These are phyloP conservation scores for Vinca minor DNA, from an alignment of 257 asterid genomes.

Conservation along the genomic window DNA sequence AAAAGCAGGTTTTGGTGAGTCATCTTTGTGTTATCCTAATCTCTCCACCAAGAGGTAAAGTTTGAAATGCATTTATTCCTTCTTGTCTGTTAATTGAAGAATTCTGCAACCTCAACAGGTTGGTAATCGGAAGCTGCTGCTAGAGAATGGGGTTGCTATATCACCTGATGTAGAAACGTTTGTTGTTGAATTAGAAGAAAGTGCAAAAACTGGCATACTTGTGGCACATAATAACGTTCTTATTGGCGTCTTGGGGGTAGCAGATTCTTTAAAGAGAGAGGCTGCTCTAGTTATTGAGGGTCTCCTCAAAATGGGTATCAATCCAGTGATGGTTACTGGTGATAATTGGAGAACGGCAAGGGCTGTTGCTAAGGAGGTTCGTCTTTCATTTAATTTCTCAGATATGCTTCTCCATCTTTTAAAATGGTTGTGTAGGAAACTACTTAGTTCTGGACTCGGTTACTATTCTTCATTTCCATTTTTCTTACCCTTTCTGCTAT, in stretches of 20 bases:
- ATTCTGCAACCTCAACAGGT: constrained; percentile 37
- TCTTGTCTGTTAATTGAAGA: constrained; percentile 1
- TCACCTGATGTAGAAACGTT: constrained; percentile 56
- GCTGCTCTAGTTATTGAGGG: constrained; percentile 91
- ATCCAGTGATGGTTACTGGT: constrained; percentile 96
- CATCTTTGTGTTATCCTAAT: constrained; percentile 5
- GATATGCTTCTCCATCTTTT: constrained; percentile 6
- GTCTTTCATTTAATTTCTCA: constrained; percentile 12
- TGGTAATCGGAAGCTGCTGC: constrained; percentile 83
- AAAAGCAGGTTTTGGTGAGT: constrained; percentile 73
- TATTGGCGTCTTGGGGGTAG: constrained; percentile 83
- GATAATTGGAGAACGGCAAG: constrained; percentile 97
- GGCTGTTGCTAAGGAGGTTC: constrained; percentile 96
- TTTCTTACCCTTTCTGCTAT: neutral
- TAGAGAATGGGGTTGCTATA: constrained; percentile 45
- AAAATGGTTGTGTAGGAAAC: neutral
- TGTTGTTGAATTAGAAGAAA: constrained; percentile 82
- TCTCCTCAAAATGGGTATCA: constrained; percentile 81
- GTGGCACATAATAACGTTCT: constrained; percentile 50
- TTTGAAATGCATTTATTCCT: neutral
- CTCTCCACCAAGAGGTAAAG: constrained; percentile 2
- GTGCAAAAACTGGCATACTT: constrained; percentile 84
- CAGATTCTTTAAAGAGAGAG: constrained; percentile 96
- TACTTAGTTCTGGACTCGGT: neutral
- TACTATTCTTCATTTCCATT: neutral